Conservation (phyloP, 2,329 filamentous ascomycete genomes). For the Cylindrodendrum hubeiense region DNA sequence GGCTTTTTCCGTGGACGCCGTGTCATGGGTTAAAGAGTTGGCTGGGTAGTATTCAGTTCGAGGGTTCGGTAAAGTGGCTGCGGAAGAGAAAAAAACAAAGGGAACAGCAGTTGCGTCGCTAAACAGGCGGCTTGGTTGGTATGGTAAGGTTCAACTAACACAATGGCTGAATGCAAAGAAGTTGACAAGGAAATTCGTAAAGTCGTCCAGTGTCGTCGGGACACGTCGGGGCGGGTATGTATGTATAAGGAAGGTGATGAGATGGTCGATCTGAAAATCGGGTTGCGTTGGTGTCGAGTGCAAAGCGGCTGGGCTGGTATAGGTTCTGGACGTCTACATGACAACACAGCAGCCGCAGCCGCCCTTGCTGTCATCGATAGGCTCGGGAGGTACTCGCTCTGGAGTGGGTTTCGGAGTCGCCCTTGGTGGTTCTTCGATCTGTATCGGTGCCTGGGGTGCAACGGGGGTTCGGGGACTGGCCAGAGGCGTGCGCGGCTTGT, state of each 20-base stretch:
- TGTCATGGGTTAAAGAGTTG: neutral
- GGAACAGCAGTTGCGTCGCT: constrained; percentile 44
- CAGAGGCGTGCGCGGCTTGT: constrained; percentile 51
- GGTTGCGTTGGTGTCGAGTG: neutral
- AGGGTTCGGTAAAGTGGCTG: constrained; percentile 10
- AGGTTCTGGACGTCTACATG: constrained; percentile 54
- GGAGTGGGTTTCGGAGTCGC: constrained; percentile 24
- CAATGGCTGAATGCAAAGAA: constrained; percentile 46
- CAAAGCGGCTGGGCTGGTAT: neutral
- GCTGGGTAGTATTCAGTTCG: constrained; percentile 22
- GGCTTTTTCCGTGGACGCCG: constrained; percentile 5
- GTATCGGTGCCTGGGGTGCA: constrained; percentile 38
- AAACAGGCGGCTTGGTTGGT: constrained; percentile 40
- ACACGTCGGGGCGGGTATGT: constrained; percentile 32
- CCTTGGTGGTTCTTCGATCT: constrained; percentile 35
- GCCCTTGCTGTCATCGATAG: constrained; percentile 52
- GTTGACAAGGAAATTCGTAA: constrained; percentile 47
- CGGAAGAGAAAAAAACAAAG: constrained; percentile 34
- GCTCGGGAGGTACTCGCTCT: constrained; percentile 35
- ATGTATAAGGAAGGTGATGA: neutral
- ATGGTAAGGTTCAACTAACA: constrained; percentile 43
- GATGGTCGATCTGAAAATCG: constrained; percentile 4
- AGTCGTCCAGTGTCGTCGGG: constrained; percentile 43
- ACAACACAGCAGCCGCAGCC: constrained; percentile 66
- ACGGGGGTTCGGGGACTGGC: constrained; percentile 60